A percentile compares a stretch with the other conserved stretches of the same genome.
Conservation (phyloP, 2,329 filamentous ascomycete genomes). For the Cladophialophora psammophila region DNA sequence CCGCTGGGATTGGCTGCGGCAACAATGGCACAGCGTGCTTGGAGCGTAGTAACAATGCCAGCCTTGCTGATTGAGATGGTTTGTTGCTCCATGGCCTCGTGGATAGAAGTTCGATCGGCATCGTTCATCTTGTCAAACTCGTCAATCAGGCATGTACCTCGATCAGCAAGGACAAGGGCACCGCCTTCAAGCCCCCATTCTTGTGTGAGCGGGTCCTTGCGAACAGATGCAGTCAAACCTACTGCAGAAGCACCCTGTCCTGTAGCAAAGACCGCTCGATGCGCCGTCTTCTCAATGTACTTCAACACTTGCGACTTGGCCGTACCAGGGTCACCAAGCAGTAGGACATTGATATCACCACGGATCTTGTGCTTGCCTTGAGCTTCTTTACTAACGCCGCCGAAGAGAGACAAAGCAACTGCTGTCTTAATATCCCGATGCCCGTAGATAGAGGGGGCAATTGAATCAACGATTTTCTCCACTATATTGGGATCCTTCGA, state of each 20-base stretch:
- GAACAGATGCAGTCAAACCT: slow-evolving; percentile 95
- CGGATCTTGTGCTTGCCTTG: slow-evolving; percentile 88
- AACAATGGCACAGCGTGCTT: slow-evolving; percentile 94
- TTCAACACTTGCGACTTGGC: slow-evolving; percentile 98
- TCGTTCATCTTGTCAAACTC: slow-evolving; percentile 99
- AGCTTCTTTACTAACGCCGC: slow-evolving; percentile 90
- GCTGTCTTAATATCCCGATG: slow-evolving; percentile 98
- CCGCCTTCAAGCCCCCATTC: slow-evolving; percentile 98
- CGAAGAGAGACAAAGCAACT: slow-evolving; percentile 90
- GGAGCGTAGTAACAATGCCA: slow-evolving; percentile 95
- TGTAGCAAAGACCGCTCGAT: slow-evolving; percentile 95
- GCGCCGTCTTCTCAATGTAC: slow-evolving; percentile 96
- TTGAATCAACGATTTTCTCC: slow-evolving; percentile 90
- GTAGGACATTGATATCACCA: slow-evolving; percentile 96
- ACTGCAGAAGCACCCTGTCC: slow-evolving; percentile 97
- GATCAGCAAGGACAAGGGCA: slow-evolving; percentile 91
- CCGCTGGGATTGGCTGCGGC: slow-evolving; percentile 96
- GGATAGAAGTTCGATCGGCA: slow-evolving; percentile 95
- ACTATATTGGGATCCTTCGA: slow-evolving; percentile 88
- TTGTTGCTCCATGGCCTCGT: slow-evolving; percentile 99
- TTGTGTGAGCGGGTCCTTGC: slow-evolving; percentile 90
- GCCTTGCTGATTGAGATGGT: slow-evolving; percentile 99
- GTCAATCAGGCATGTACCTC: slow-evolving; percentile 94
- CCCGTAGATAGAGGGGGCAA: slow-evolving; percentile 96
- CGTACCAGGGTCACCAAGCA: slow-evolving; percentile 95